Conservation (phyloP, 108 stramenopile genomes). For the Chaetoceros tenuissimus region DNA sequence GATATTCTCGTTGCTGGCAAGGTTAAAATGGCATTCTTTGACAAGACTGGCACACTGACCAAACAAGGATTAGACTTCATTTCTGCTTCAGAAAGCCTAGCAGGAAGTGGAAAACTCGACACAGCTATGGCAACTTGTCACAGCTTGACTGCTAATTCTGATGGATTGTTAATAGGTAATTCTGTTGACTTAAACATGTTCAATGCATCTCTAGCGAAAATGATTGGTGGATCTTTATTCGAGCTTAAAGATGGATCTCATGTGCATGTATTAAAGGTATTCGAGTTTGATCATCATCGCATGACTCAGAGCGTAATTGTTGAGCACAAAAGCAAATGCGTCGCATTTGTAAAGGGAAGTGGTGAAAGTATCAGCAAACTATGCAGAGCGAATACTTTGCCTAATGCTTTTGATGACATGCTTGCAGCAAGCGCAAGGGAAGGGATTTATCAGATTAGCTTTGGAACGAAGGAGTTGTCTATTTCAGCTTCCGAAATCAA, state of each 20-base stretch:
- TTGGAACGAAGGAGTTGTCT: slow-evolving; percentile 22
- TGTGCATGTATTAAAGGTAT: slow-evolving; percentile 34
- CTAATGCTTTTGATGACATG: slow-evolving; percentile 27
- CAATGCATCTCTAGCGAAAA: slow-evolving; percentile 9
- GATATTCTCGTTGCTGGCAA: slow-evolving; percentile 76
- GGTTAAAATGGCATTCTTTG: slow-evolving; percentile 66
- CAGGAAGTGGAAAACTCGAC: not conserved
- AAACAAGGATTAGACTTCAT: slow-evolving; percentile 54
- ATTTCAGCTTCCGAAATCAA: slow-evolving; percentile 14
- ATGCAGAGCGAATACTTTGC: slow-evolving; percentile 30
- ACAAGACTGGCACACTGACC: slow-evolving; percentile 80
- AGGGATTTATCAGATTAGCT: slow-evolving; percentile 49
- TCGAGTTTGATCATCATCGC: slow-evolving; percentile 53
- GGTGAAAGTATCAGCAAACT: slow-evolving; percentile 38
- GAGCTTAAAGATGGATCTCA: slow-evolving; percentile 7
- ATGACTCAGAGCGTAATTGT: slow-evolving; percentile 64
- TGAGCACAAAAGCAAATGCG: slow-evolving; percentile 10
- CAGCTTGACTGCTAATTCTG: slow-evolving; percentile 17
- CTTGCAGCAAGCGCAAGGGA: slow-evolving; percentile 24
- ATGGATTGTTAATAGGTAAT: slow-evolving; percentile 42
- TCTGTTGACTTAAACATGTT: slow-evolving; percentile 45
- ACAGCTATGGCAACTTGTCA: slow-evolving; percentile 53
- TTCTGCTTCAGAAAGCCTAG: slow-evolving; percentile 9
- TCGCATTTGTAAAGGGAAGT: slow-evolving; percentile 42
- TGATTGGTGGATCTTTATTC: not conserved